Evolutionary conservation across 148 eudicot genomes (phyloP).

Genomic region (Polygonum maritimum): DNA sequence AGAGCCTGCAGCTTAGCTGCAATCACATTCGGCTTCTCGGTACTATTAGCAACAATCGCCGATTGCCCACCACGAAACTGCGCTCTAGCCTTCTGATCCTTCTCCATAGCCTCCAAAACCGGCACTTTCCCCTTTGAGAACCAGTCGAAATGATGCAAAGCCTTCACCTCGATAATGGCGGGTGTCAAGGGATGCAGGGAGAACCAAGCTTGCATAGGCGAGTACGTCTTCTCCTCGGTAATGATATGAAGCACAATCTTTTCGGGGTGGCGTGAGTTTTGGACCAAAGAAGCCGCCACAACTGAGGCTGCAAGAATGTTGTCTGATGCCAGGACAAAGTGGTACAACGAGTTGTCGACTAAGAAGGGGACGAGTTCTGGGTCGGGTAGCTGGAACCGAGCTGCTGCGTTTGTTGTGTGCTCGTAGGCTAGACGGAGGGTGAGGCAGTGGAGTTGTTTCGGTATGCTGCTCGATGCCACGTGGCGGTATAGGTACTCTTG

Average conservation of each 20-base stretch:
- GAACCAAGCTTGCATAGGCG: conserved; percentile 98
- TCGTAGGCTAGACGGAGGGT: conserved; percentile 72
- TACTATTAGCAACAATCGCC: conserved; percentile 69
- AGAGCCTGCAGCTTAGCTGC: conserved; percentile 93
- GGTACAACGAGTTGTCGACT: conserved; percentile 71
- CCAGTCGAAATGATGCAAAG: conserved; percentile 94
- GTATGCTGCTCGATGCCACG: conserved; percentile 94
- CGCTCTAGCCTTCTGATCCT: conserved; percentile 72
- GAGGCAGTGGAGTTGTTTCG: conserved; percentile 79
- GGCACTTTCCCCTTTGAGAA: conserved; percentile 90
- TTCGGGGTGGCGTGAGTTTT: conserved; percentile 54
- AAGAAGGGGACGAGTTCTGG: conserved; percentile 71
- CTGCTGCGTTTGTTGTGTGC: conserved; percentile 69
- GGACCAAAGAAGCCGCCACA: conserved; percentile 69
- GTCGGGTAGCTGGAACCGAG: conserved; percentile 77
- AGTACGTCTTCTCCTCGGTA: conserved; percentile 77
- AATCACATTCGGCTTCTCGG: conserved; percentile 66
- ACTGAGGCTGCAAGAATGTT: conserved; percentile 80
- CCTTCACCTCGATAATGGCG: conserved; percentile 79
- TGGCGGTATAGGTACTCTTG: conserved; percentile 88
- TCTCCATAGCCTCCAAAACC: conserved; percentile 92
- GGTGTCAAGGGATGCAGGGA: conserved; percentile 63
- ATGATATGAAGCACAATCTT: conserved; percentile 74
- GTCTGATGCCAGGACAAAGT: conserved; percentile 79
- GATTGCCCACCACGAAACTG: conserved; percentile 87